These are phyloP conservation scores for Plantago ovata DNA, from an alignment of 257 asterid species.

Conservation along the genomic window DNA sequence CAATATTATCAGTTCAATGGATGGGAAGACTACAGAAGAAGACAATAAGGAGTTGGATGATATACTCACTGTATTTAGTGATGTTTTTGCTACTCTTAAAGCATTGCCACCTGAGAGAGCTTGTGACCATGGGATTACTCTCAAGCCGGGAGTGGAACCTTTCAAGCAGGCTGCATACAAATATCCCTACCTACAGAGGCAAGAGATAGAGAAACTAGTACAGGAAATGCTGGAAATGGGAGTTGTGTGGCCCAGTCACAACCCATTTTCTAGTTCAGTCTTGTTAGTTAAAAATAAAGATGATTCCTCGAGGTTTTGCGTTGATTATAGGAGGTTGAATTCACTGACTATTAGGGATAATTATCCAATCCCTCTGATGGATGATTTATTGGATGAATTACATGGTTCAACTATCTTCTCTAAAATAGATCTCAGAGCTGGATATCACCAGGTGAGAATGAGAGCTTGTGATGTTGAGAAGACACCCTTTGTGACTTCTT, in stretches of 20 bases:
- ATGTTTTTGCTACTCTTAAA: not conserved
- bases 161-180: not conserved
- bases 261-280: not conserved
- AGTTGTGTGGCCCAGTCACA: not conserved
- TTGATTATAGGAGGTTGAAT: not conserved
- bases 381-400: constrained; percentile 13
- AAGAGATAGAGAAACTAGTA: not conserved
- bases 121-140: not conserved
- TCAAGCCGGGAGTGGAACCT: not conserved
- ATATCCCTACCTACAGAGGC: not conserved
- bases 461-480: too few species aligned
- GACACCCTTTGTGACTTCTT: too few species aligned
- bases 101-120: not conserved
- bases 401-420: too few species aligned
- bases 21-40: not conserved
- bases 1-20: not conserved
- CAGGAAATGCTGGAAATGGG: not conserved
- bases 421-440: too few species aligned
- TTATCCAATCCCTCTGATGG: not conserved
- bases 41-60: too few species aligned
- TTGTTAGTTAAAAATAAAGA: not conserved
- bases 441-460: too few species aligned
- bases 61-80: too few species aligned
- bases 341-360: not conserved
- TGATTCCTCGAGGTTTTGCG: too few species aligned